Base-by-base conservation (phyloP, 805 yeast genomes). In the Suhomyces kilbournensis region DNA sequence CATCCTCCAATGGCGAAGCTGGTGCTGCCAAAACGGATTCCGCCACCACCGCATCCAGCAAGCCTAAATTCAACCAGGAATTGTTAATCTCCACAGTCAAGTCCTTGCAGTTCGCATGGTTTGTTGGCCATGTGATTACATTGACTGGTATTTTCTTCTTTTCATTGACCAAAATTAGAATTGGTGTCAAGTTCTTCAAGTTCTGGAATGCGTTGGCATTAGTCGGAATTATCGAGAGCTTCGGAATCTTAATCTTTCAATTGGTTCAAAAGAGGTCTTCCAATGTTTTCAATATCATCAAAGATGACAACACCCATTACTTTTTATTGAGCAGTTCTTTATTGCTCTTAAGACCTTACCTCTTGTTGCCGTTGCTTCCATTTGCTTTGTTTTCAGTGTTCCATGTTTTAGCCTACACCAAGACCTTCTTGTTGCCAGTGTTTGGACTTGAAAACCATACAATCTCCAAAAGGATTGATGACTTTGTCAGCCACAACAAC, bases 351-450 rank as follows among this genome's bases (percentile, higher is more conserved):
- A 79, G 90, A 58, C 83, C 86, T 46, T 81, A 78, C 54, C 80
- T 81, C 56, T 68, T 81, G 32, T 65, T 88, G 51, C 79, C 96
- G 2, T 71, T 86, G 56, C 66, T 85, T 22, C 96, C 97, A 51
- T 90, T 88, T 64, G 74, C 82, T 45, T 73, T 88, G 52, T 92
- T 87, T 68, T 86, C 97, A 7, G 65, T 84, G 17, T 91, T 93
- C 82, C 97, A 92, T 67, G 84, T 83, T 9, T 74, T 91, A 62
- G 84, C 86, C 17, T 93, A 89, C 72, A 57, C 80, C 50, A 82
- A 86, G 60, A 77, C 83, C 42, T 79, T 77, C 57, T 58, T 93
- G 51, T 74, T 92, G 49, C 96, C 97, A 39, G 74, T 81, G 5
- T 63, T 68, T 42, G 69, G 83, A 22, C 78, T 79, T 51, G 55